A percentile compares a stretch with the other conserved stretches of the same genome.
phyloP scores from a whole-genome alignment of 495 filamentous ascomycete species.

The Neurospora sp. region DNA sequence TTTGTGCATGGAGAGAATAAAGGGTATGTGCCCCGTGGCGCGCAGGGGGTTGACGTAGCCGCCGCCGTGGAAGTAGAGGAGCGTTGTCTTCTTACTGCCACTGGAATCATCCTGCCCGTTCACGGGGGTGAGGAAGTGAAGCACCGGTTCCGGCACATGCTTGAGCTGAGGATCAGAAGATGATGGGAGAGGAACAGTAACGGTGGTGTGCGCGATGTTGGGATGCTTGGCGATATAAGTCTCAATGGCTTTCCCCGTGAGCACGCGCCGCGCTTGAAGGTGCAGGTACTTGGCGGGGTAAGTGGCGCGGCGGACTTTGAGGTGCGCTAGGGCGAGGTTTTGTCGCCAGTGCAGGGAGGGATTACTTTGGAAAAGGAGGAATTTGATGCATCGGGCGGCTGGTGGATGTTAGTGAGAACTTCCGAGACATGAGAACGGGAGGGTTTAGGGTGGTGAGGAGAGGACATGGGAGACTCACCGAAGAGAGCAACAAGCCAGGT shows the following conservation, averaged over 20 bases:
- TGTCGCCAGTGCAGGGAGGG: conserved; percentile 11
- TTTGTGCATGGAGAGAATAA: conserved; percentile 2
- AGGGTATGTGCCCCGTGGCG: conserved; percentile 6
- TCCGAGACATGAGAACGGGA: background rate
- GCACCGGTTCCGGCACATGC: background rate
- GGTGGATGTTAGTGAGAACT: background rate
- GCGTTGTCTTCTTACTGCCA: too few species aligned
- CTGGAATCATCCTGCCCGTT: background rate
- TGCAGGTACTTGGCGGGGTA: conserved; percentile 2
- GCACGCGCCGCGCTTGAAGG: conserved; percentile 2
- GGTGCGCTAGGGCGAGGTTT: conserved; percentile 5
- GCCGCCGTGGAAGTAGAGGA: conserved; percentile 15
- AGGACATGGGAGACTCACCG: background rate
- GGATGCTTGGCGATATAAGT: background rate
- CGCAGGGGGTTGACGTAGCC: conserved; percentile 14
- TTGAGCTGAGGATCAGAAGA: background rate
- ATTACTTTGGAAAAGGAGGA: background rate
- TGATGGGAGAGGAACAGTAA: background rate
- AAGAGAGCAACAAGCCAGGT: background rate
- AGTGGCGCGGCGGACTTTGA: conserved; percentile 4
- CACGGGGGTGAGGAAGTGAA: conserved; percentile 4
- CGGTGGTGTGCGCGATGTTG: background rate
- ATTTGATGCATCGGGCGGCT: background rate
- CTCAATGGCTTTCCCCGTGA: conserved; percentile 2
- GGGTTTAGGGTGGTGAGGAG: background rate